Evolutionary conservation across 305 asterid genomes (phyloP).

Genomic region (Fraxinus nigra): DNA sequence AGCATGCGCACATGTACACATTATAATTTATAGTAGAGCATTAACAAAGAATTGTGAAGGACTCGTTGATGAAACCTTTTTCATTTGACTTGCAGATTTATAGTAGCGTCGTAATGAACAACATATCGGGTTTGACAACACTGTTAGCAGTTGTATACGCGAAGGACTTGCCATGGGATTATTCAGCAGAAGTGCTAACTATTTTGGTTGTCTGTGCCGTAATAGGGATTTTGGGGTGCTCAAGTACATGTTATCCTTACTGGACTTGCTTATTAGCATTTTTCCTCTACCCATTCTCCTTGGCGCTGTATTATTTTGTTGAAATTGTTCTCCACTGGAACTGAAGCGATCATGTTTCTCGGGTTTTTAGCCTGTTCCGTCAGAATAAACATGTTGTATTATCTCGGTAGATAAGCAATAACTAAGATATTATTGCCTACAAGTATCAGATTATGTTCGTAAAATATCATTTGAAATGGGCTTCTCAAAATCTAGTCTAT

Average conservation of each 20-base stretch:
- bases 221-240: not conserved
- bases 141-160: not conserved
- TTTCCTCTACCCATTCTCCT: not conserved
- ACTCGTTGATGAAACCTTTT: too few relatives aligned
- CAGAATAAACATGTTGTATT: too few relatives aligned
- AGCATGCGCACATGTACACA: too few relatives aligned
- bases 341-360: not conserved
- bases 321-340: not conserved
- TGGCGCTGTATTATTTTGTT: conserved; percentile 33
- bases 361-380: not conserved
- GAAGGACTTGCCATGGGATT: not conserved
- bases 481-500: too few relatives aligned
- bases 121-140: not conserved
- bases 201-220: not conserved
- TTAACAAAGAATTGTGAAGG: too few relatives aligned
- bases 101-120: conserved; percentile 24
- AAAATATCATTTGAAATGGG: too few relatives aligned
- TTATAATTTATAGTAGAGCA: too few relatives aligned
- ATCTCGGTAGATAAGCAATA: not conserved
- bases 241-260: not conserved
- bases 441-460: too few relatives aligned
- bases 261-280: not conserved
- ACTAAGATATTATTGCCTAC: not conserved
- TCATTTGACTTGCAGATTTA: conserved; percentile 15
- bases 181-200: not conserved